These are phyloP conservation scores for Fusarium mundagurra DNA, from an alignment of 2,329 filamentous ascomycete species.

Conservation along the genomic window DNA sequence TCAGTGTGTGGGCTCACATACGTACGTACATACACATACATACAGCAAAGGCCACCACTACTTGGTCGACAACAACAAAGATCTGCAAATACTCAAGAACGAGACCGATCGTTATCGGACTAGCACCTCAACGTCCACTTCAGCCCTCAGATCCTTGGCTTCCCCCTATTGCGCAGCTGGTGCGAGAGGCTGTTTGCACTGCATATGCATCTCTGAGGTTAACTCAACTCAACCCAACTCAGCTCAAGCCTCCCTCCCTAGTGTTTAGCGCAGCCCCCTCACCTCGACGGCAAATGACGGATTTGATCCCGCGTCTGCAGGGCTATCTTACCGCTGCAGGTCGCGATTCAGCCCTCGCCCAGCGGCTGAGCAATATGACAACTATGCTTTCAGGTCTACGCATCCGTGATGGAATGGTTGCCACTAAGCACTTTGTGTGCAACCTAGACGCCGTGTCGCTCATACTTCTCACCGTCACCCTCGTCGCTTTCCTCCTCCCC, in stretches of 20 bases:
- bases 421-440: constrained; percentile 31
- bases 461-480: constrained; percentile 55
- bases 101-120: not conserved
- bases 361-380: constrained; percentile 33
- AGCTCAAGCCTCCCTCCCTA: not conserved
- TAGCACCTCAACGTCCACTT: not conserved
- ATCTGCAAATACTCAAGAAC: constrained; percentile 1
- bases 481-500: constrained; percentile 63
- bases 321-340: constrained; percentile 25
- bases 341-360: constrained; percentile 26
- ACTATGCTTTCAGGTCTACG: constrained; percentile 30
- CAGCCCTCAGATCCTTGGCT: not conserved
- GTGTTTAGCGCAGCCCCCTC: not conserved
- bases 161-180: not conserved
- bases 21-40: not conserved
- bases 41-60: not conserved
- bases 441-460: constrained; percentile 47
- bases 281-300: constrained; percentile 16
- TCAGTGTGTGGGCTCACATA: not conserved
- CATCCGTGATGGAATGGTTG: constrained; percentile 16
- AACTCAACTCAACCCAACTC: not conserved
- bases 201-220: constrained; percentile 11
- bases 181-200: constrained; percentile 4
- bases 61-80: not conserved
- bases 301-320: constrained; percentile 24